phyloP scores from a whole-genome alignment of 129 eudicot genomes.

The Arctium minus region DNA sequence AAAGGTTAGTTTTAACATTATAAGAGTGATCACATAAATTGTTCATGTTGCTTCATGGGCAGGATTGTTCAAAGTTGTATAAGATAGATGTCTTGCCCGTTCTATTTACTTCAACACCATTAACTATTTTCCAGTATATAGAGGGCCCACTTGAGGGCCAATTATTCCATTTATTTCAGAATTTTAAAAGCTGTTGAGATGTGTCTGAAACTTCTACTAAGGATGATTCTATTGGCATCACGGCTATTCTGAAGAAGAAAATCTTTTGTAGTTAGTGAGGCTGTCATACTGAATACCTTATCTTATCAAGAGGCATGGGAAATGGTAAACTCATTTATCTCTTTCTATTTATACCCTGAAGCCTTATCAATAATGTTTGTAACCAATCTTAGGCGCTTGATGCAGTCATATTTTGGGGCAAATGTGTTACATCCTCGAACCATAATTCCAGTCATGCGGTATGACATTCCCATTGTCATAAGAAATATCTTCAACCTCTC shows the following conservation, averaged over 20 bases:
- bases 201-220: conserved; percentile 6
- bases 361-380: neutral
- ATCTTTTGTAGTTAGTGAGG: conserved; percentile 82
- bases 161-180: neutral
- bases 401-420: conserved; percentile 99
- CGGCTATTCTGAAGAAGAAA: conserved; percentile 15
- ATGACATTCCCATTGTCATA: conserved; percentile 93
- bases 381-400: conserved; percentile 13
- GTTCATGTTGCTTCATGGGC: too few species aligned
- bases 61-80: neutral
- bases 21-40: too few species aligned
- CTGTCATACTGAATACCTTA: conserved; percentile 73
- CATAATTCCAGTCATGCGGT: conserved; percentile 94
- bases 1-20: conserved; percentile 55
- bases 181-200: conserved; percentile 1
- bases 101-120: neutral
- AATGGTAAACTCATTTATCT: conserved; percentile 57
- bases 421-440: conserved; percentile 99
- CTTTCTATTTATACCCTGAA: conserved; percentile 13
- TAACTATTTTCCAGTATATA: neutral
- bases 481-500: conserved; percentile 93
- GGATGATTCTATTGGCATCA: conserved; percentile 1
- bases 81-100: neutral
- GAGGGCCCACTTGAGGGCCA: neutral
- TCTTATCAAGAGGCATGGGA: conserved; percentile 99